A percentile compares a stretch with the other conserved stretches of the same genome.
These are phyloP conservation scores for Exidia glandulosa DNA, from an alignment of 768 basidiomycete species.

Conservation along the genomic window DNA sequence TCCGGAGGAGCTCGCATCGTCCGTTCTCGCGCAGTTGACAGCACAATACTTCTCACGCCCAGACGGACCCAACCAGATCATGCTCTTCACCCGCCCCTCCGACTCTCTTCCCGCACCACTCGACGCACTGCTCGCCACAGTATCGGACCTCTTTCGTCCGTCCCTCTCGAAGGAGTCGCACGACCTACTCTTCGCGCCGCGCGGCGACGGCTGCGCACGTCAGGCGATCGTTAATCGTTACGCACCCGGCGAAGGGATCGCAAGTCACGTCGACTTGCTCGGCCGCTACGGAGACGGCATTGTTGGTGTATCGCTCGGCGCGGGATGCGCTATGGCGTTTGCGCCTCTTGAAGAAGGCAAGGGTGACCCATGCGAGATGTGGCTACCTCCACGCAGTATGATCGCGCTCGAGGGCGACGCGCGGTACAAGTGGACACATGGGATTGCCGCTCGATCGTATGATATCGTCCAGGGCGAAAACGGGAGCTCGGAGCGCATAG, in stretches of 20 bases:
- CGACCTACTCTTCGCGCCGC: constrained; percentile 51
- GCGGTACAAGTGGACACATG: too few species aligned
- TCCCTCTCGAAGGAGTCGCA: constrained; percentile 39
- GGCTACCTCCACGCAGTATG: too few species aligned
- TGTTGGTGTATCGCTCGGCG: constrained; percentile 72
- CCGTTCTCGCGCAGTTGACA: constrained; percentile 20
- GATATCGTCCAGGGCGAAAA: too few species aligned
- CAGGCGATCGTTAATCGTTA: constrained; percentile 91
- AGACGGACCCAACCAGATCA: constrained; percentile 52
- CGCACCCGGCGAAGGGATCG: constrained; percentile 78
- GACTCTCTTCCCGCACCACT: constrained; percentile 18
- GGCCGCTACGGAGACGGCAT: constrained; percentile 83
- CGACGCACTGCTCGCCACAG: constrained; percentile 35
- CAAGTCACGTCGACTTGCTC: constrained; percentile 78
- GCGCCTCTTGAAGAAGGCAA: too few species aligned
- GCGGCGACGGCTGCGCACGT: constrained; percentile 33
- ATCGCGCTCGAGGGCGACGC: too few species aligned
- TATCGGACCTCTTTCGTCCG: constrained; percentile 39
- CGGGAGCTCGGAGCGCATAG: too few species aligned
- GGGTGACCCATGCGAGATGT: too few species aligned
- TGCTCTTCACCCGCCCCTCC: constrained; percentile 52
- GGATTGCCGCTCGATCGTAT: too few species aligned
- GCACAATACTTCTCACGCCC: constrained; percentile 37
- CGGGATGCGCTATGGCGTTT: constrained; percentile 76
- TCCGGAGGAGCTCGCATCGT: constrained; percentile 40